Evolutionary conservation across 129 eudicot genomes (phyloP), one percentile per base, ranked within the genome.

Genomic region (Oenanthe sinensis): DNA sequence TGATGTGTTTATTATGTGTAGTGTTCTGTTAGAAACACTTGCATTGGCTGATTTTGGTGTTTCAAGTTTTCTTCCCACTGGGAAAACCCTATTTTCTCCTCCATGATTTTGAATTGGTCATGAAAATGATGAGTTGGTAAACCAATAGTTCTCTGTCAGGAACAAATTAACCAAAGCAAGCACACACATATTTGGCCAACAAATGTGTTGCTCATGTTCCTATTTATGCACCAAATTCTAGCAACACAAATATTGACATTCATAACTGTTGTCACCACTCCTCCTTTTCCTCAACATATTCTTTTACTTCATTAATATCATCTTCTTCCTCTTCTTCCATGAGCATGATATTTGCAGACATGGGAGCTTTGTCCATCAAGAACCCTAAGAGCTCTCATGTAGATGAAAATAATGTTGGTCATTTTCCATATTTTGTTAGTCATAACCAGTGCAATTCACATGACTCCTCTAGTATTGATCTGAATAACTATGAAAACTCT

Each of bases 341-440:
- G 83, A 84, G 85, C 36, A 75, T 75, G 76, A 67, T 86, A 19
- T 84, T 79, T 83, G 84, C 80, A 30, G 86, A 87, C 79, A 76
- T 87, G 77, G 73, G 89, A 69, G 88, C 91, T 77, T 89, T 91
- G 50, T 87, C 97, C 26, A 63, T 87, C 14, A 72, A 44, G 8
- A 76, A 15, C 43, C 79, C 74, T 84, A 80, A 67, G 80, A 77
- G 30, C 40, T 74, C 77, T 30, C 54, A 43, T n/a, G 76, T 39
- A 5, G 1, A 14, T 72, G 76, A 45, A 42, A 44, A 72, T 43
- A 47, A 28, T 22, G 14, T 26, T 20, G 76, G 44, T n/a, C 76
- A 72, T 10, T 72, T 43, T 72, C 52, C 54, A 4, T 39, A n/a
- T 42, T 72, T 72, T 72, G 6, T 5, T 6, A 37, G 16, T 37